These are phyloP conservation scores for Termitomyces sp. DNA, from an alignment of 768 basidiomycete genomes.

Conservation along the genomic window DNA sequence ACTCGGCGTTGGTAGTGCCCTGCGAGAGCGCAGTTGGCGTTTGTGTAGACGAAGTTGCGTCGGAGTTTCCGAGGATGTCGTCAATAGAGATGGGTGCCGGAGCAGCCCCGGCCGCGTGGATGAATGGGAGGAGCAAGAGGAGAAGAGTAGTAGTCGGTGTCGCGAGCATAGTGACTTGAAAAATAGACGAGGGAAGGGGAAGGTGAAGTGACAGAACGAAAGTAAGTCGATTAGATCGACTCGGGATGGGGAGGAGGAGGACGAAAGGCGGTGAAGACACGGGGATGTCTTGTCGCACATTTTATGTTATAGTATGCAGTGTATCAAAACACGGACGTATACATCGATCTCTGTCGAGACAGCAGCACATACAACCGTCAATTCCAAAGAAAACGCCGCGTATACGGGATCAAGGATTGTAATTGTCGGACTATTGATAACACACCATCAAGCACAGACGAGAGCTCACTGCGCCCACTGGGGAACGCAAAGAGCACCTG, in stretches of 20 bases:
- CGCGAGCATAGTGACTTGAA: not conserved
- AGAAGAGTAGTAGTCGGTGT: not conserved
- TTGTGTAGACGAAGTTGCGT: not conserved
- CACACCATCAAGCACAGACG: not conserved
- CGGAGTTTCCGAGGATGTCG: not conserved
- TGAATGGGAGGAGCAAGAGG: not conserved
- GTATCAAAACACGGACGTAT: not conserved
- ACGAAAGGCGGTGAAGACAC: not conserved
- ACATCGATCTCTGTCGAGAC: too few species aligned
- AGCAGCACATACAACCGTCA: not conserved
- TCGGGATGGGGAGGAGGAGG: too few species aligned
- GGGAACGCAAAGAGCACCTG: slow-evolving; percentile 12
- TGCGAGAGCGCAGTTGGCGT: not conserved
- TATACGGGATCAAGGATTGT: not conserved
- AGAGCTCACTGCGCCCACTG: not conserved
- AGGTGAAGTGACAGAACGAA: not conserved
- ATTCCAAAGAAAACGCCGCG: not conserved
- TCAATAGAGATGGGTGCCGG: slow-evolving; percentile 2
- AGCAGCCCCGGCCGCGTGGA: not conserved
- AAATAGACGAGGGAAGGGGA: not conserved
- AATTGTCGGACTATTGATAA: not conserved
- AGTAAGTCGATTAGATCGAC: not conserved
- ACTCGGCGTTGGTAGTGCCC: not conserved
- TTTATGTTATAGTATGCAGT: not conserved
- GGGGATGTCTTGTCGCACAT: too few species aligned